phyloP scores from a whole-genome alignment of 139 green algal species.

The Gonium pectorale region DNA sequence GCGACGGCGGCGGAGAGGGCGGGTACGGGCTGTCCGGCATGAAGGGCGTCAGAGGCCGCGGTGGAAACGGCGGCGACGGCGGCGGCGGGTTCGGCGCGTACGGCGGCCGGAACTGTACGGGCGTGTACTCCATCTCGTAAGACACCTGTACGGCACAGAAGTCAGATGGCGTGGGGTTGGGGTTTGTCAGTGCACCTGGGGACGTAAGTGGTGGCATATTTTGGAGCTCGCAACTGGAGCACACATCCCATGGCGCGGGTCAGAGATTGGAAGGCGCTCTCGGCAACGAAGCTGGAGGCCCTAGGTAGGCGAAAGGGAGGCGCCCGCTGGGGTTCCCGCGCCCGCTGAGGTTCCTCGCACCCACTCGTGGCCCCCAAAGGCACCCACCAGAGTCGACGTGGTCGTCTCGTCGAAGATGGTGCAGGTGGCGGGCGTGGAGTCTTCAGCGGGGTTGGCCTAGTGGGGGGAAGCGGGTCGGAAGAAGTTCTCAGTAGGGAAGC shows the following conservation, averaged over 20 bases:
- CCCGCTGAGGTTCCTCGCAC: too few species aligned
- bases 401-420: constrained; percentile 1
- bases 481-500: too few species aligned
- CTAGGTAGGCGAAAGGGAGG: too few species aligned
- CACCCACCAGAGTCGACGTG: not conserved
- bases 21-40: too few species aligned
- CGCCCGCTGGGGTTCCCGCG: too few species aligned
- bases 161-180: not conserved
- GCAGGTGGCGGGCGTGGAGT: not conserved
- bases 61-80: not conserved
- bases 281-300: too few species aligned
- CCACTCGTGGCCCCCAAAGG: not conserved
- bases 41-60: too few species aligned
- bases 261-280: too few species aligned
- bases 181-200: too few species aligned
- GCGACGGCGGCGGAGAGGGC: not conserved
- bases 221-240: too few species aligned
- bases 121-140: constrained; percentile 11
- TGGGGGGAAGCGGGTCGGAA: not conserved
- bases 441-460: constrained; percentile 6
- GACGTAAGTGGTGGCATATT: too few species aligned
- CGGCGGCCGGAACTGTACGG: constrained; percentile 10
- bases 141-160: not conserved
- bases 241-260: too few species aligned
- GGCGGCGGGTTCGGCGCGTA: constrained; percentile 13